Conservation (phyloP, 2,329 filamentous ascomycete species). For the Endoconidiophora polonica region DNA sequence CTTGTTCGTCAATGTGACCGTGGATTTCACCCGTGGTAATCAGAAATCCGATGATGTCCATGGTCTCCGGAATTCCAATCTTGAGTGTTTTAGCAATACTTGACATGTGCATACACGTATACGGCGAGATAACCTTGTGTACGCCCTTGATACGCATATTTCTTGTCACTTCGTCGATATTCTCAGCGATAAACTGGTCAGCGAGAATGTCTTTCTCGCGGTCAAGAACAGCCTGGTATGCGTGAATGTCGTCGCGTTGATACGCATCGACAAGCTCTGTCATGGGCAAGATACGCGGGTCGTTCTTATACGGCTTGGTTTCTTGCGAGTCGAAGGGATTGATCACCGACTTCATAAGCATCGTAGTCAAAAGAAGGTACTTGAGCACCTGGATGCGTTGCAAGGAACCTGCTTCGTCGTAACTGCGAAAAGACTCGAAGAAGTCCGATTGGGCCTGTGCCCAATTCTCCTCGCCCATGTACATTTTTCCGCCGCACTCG, state of each 20-base stretch:
- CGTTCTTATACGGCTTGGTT: conserved; percentile 93
- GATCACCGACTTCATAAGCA: conserved; percentile 97
- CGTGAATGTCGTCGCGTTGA: conserved; percentile 83
- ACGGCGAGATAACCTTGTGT: conserved; percentile 82
- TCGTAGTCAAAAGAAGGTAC: conserved; percentile 88
- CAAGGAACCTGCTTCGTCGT: conserved; percentile 82
- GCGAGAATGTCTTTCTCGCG: conserved; percentile 77
- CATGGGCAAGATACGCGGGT: conserved; percentile 91
- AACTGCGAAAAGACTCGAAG: conserved; percentile 97
- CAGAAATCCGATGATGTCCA: conserved; percentile 88
- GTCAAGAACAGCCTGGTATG: conserved; percentile 75
- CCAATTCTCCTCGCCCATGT: conserved; percentile 99
- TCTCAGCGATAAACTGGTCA: conserved; percentile 93
- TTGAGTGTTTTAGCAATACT: conserved; percentile 82
- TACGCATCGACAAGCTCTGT: conserved; percentile 93
- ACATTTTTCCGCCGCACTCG: conserved; percentile 98
- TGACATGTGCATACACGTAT: conserved; percentile 73
- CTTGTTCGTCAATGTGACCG: conserved; percentile 78
- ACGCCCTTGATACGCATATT: conserved; percentile 97
- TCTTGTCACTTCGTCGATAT: conserved; percentile 95
- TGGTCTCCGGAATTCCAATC: conserved; percentile 71
- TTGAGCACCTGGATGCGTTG: conserved; percentile 95
- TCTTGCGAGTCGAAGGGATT: conserved; percentile 98
- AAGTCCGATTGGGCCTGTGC: conserved; percentile 94
- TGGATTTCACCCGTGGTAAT: conserved; percentile 80